Evolutionary conservation across 1,139 yeast genomes (phyloP), one percentile per base, ranked within the genome.

Genomic region (Lodderomyces jiufengensis): DNA sequence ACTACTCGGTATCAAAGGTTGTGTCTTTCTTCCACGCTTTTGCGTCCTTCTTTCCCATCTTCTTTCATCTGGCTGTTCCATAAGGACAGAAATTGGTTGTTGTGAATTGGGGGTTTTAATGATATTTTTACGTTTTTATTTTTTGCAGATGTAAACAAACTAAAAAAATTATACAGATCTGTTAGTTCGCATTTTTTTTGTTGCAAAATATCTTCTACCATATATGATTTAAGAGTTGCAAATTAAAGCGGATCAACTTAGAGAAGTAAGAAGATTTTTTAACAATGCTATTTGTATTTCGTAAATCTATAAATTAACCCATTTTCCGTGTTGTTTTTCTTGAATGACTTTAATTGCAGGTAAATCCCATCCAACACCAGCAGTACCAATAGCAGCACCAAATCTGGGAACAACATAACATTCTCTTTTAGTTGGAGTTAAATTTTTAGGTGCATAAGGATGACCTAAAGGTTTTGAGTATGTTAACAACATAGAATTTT

Each of bases 381-480:
- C 95, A 24, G 80, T 73, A 3, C 95, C 95, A 29, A 83, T 68
- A 6, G 81, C 73, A 9, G 95, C 90, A 9, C 97, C 97, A 54
- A 85, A 80, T 38, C 96, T 63, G 1, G 97, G 97, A 31, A 88
- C 82, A 16, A 90, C 96, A 61, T 87, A 88, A 47, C 95, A 86
- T 50, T 84, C 92, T 47, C 97, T 66, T 48, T 78, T 80, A 1
- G 78, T 75, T 0, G 84, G 65, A 2, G 77, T 63, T 12, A 85
- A 51, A 46, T 70, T 66, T 50, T 81, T 82, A 1, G 95, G 95
- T 2, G 88, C 95, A 50, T 86, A 80, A 3, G 96, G 96, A 38
- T 86, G 84, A 0, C 95, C 95, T 40, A 90, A 63, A 0, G 97
- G 97, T 53, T 90, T 90, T 25, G 97, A 87, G 57, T 83, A 90